Evolutionary conservation across 345 rosid species (phyloP).

Genomic region (Dipteronia sinensis): DNA sequence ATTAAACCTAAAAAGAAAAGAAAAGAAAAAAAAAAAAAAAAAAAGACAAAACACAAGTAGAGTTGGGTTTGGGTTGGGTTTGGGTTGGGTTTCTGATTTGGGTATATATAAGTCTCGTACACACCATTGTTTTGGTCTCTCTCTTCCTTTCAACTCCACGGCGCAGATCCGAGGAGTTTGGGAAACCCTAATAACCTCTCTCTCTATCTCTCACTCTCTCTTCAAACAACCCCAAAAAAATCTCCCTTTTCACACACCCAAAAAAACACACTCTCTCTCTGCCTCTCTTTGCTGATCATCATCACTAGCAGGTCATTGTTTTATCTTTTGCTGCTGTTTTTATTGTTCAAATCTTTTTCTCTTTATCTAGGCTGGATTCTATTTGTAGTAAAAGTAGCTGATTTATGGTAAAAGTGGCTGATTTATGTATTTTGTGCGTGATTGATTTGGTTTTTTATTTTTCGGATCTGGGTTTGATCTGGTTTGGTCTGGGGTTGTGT

Average conservation of each 20-base stretch:
- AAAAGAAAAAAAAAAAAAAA: not conserved
- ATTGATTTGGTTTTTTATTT: slow-evolving; percentile 15
- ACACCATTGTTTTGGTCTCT: not conserved
- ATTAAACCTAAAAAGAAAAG: not conserved
- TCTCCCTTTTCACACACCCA: slow-evolving; percentile 6
- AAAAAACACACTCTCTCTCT: not conserved
- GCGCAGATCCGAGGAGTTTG: slow-evolving; percentile 97
- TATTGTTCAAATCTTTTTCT: not conserved
- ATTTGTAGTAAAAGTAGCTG: not conserved
- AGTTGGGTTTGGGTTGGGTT: not conserved
- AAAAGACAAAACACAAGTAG: not conserved
- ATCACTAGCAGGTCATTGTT: slow-evolving; percentile 27
- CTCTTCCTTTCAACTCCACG: slow-evolving; percentile 57
- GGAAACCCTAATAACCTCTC: slow-evolving; percentile 37
- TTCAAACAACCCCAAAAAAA: not conserved
- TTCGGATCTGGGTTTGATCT: slow-evolving; percentile 35
- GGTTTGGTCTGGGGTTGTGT: not conserved
- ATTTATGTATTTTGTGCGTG: not conserved
- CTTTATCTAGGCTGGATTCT: not conserved
- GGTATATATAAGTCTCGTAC: slow-evolving; percentile 4
- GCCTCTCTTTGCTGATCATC: slow-evolving; percentile 10
- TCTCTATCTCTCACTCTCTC: slow-evolving; percentile 9
- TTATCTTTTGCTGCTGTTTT: not conserved
- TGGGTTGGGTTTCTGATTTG: not conserved
- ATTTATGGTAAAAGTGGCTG: slow-evolving; percentile 14